Percentiles rank a stretch among this genome's conserved stretches.
phyloP scores from a whole-genome alignment of 345 rosid species.

The Lenwebbia sp. region DNA sequence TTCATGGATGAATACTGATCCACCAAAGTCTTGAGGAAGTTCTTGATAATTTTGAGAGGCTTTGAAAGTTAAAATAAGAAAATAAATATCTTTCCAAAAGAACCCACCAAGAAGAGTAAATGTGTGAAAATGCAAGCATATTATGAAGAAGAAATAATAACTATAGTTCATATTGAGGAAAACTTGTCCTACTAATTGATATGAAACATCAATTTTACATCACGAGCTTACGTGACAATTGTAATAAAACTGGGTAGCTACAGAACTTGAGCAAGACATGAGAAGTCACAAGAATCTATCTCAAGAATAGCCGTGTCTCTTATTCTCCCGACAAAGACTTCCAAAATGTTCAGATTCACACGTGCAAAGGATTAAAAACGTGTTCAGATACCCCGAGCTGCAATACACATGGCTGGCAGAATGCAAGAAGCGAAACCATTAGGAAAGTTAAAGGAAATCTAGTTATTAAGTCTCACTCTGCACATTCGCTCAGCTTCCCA shows the following conservation, averaged over 20 bases:
- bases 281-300: background rate
- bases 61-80: background rate
- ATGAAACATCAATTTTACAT: background rate
- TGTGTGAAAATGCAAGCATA: background rate
- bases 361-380: background rate
- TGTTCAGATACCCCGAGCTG: background rate
- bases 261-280: background rate
- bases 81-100: background rate
- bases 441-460: background rate
- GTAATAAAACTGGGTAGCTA: background rate
- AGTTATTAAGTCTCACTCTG: constrained; percentile 58
- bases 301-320: background rate
- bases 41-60: background rate
- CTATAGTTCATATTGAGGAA: background rate
- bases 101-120: background rate
- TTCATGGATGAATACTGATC: background rate
- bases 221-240: background rate
- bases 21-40: background rate
- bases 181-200: background rate
- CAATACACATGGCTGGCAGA: background rate
- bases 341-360: background rate
- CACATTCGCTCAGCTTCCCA: constrained; percentile 88
- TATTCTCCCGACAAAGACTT: background rate
- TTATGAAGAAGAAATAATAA: background rate
- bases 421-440: background rate